These are phyloP conservation scores for Adansonia madagascariensis DNA, from an alignment of 441 rosid species.

Conservation along the genomic window DNA sequence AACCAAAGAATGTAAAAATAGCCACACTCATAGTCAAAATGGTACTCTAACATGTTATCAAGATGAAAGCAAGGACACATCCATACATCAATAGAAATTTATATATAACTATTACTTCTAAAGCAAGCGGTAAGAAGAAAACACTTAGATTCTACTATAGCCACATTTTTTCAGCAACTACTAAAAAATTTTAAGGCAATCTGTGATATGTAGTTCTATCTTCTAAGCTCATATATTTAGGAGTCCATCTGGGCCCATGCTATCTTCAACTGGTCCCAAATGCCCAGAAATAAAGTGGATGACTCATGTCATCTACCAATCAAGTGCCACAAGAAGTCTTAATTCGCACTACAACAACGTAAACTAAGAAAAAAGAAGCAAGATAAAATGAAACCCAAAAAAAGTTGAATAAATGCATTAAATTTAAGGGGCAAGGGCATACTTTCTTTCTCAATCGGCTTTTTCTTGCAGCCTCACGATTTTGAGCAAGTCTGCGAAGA, in stretches of 20 bases:
- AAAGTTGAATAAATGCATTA: background rate
- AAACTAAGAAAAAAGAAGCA: constrained; percentile 18
- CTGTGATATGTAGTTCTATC: background rate
- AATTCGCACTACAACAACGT: background rate
- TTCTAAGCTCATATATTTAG: background rate
- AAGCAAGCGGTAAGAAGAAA: background rate
- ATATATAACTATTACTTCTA: background rate
- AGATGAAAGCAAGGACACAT: background rate
- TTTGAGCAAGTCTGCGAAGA: constrained; percentile 98
- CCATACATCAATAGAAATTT: background rate
- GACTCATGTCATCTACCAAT: background rate
- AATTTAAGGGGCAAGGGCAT: constrained; percentile 23
- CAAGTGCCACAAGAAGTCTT: background rate
- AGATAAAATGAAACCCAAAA: background rate
- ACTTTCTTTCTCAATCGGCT: constrained; percentile 97
- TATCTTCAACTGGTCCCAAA: background rate
- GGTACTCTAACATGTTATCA: background rate
- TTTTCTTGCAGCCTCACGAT: constrained; percentile 99
- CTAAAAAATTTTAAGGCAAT: background rate
- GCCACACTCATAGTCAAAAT: background rate
- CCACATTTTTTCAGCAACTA: constrained; percentile 7
- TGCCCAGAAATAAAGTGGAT: background rate
- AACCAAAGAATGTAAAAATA: background rate
- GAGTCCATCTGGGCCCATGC: background rate
- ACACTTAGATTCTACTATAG: background rate